Percentiles rank a stretch among this genome's conserved stretches.
These are phyloP conservation scores for Gamarada debralockiae DNA, from an alignment of 495 filamentous ascomycete species.

Conservation along the genomic window DNA sequence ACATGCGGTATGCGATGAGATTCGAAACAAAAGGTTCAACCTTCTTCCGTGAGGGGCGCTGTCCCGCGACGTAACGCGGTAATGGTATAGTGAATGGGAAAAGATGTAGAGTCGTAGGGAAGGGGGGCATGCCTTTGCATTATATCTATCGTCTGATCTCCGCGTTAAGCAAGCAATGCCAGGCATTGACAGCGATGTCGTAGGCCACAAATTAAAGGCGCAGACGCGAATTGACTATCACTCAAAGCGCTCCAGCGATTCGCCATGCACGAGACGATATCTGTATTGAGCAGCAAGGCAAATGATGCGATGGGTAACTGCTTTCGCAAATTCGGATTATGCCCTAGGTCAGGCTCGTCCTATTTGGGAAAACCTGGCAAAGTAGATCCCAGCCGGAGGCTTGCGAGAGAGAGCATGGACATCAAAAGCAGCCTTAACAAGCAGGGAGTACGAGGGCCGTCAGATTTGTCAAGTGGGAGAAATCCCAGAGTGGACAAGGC, in stretches of 20 bases:
- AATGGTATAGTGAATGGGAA: constrained; percentile 18
- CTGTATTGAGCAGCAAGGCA: constrained; percentile 19
- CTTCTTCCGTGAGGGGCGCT: constrained; percentile 28
- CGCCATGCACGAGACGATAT: constrained; percentile 21
- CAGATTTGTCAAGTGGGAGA: background rate
- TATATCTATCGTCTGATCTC: constrained; percentile 28
- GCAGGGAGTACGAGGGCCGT: constrained; percentile 3
- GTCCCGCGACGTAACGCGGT: constrained; percentile 20
- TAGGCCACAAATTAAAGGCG: constrained; percentile 24
- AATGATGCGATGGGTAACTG: constrained; percentile 9
- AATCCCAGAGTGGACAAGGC: background rate
- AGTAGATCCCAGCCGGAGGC: constrained; percentile 14
- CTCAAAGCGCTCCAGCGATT: constrained; percentile 21
- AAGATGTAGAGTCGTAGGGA: constrained; percentile 17
- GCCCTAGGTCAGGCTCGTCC: constrained; percentile 12
- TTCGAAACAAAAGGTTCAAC: constrained; percentile 21
- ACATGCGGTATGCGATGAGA: constrained; percentile 9
- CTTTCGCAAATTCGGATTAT: constrained; percentile 18
- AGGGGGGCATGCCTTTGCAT: constrained; percentile 24
- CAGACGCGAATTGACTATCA: constrained; percentile 17
- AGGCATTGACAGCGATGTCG: constrained; percentile 21
- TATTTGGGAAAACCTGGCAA: constrained; percentile 17
- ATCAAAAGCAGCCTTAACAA: constrained; percentile 16
- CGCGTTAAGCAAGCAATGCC: constrained; percentile 9
- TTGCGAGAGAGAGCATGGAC: constrained; percentile 6